Conservation (phyloP, 495 filamentous ascomycete species). For the Haplographium delicatum region DNA sequence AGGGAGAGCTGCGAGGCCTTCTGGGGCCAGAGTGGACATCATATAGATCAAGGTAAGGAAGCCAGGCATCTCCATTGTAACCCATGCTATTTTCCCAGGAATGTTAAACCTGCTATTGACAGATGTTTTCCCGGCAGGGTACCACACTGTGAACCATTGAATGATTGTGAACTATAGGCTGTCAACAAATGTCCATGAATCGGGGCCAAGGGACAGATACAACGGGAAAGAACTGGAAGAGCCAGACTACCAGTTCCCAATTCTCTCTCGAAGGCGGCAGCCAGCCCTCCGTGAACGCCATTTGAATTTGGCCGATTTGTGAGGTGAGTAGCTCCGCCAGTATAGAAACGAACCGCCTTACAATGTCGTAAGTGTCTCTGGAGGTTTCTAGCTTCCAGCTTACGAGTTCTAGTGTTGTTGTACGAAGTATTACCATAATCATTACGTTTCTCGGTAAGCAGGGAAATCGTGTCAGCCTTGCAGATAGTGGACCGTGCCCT, state of each 20-base stretch:
- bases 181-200: constrained; percentile 1
- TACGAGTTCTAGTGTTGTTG: no score
- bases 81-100: constrained; percentile 84
- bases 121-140: constrained; percentile 86
- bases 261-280: constrained; percentile 21
- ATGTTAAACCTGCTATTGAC: constrained; percentile 66
- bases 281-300: constrained; percentile 23
- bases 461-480: no score
- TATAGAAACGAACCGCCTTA: no score
- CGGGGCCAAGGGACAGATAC: constrained; percentile 7
- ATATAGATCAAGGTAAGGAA: constrained; percentile 73
- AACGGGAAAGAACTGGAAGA: constrained; percentile 24
- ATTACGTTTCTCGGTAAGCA: no score
- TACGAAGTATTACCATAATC: no score
- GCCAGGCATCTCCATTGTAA: constrained; percentile 76
- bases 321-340: no score
- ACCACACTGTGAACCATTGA: constrained; percentile 53
- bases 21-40: constrained; percentile 57
- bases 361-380: no score
- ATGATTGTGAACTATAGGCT: constrained; percentile 15
- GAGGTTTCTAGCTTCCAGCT: no score
- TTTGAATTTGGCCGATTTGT: constrained; percentile 1
- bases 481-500: no score
- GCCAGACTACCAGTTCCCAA: constrained; percentile 18
- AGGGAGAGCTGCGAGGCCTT: constrained; percentile 49